phyloP scores from a whole-genome alignment of 176 grass and related monocot species.

The Oryza officinalis region DNA sequence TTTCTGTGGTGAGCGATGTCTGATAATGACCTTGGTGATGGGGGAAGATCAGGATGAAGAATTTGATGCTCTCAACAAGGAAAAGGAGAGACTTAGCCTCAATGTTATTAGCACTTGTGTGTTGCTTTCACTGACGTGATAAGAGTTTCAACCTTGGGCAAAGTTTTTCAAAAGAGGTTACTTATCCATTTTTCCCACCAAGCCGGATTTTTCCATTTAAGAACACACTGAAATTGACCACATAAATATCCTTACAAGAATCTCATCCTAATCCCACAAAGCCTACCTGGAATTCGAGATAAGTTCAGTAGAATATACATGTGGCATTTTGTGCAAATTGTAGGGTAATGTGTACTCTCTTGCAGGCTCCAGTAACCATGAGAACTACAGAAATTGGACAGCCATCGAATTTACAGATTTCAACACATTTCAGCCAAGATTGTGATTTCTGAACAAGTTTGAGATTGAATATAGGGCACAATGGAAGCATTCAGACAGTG shows the following conservation, averaged over 20 bases:
- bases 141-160: slow-evolving; percentile 15
- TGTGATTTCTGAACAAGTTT: background rate
- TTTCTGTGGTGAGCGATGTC: background rate
- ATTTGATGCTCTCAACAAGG: slow-evolving; percentile 25
- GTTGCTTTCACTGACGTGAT: slow-evolving; percentile 24
- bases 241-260: slow-evolving; percentile 9
- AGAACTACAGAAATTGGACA: background rate
- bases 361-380: background rate
- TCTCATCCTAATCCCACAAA: slow-evolving; percentile 8
- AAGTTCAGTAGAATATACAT: background rate
- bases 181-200: background rate
- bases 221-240: slow-evolving; percentile 4
- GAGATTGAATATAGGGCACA: background rate
- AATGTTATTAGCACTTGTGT: background rate
- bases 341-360: background rate
- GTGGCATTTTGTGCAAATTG: background rate
- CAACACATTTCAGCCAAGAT: background rate
- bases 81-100: background rate
- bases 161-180: background rate
- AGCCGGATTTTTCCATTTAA: slow-evolving; percentile 21
- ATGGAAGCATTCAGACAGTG: slow-evolving; percentile 18
- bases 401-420: background rate
- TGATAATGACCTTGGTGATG: slow-evolving; percentile 28
- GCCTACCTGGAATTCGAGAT: background rate
- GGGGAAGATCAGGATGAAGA: slow-evolving; percentile 35